A percentile compares a stretch with the other conserved stretches of the same genome.
Evolutionary conservation across 768 basidiomycete genomes (phyloP).

Genomic region (Lentinula raphanica): DNA sequence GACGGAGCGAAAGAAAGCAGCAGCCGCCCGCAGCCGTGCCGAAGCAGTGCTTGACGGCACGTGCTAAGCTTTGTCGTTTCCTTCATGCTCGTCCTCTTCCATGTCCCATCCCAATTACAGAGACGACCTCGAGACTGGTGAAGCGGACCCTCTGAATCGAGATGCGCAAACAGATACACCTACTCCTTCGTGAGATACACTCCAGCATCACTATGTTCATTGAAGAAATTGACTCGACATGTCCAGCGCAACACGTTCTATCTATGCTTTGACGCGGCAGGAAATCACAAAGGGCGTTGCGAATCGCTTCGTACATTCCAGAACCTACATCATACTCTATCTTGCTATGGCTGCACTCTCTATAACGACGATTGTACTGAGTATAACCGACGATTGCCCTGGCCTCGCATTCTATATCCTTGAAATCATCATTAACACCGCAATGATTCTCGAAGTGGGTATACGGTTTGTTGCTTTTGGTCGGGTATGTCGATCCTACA

Average conservation of each 20-base stretch:
- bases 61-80: not conserved
- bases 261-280: slow-evolving; percentile 76
- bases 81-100: slow-evolving; percentile 12
- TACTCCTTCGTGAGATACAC: not conserved
- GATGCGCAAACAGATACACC: slow-evolving; percentile 15
- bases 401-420: slow-evolving; percentile 84
- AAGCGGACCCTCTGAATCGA: slow-evolving; percentile 29
- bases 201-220: not conserved
- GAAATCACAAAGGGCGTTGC: slow-evolving; percentile 85
- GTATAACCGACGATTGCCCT: slow-evolving; percentile 80
- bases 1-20: not conserved
- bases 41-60: not conserved
- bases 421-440: slow-evolving; percentile 81
- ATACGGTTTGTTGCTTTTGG: slow-evolving; percentile 93
- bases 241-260: slow-evolving; percentile 67
- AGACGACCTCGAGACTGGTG: slow-evolving; percentile 31
- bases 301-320: slow-evolving; percentile 85
- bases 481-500: slow-evolving; percentile 68
- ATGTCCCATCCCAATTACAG: slow-evolving; percentile 32
- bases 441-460: slow-evolving; percentile 92
- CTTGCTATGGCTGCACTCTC: slow-evolving; percentile 85
- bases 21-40: not conserved
- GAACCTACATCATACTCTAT: slow-evolving; percentile 84
- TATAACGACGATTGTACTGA: slow-evolving; percentile 79
- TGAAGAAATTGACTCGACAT: slow-evolving; percentile 5